Conservation (phyloP, 495 filamentous ascomycete species). For the Thozetella sp. region DNA sequence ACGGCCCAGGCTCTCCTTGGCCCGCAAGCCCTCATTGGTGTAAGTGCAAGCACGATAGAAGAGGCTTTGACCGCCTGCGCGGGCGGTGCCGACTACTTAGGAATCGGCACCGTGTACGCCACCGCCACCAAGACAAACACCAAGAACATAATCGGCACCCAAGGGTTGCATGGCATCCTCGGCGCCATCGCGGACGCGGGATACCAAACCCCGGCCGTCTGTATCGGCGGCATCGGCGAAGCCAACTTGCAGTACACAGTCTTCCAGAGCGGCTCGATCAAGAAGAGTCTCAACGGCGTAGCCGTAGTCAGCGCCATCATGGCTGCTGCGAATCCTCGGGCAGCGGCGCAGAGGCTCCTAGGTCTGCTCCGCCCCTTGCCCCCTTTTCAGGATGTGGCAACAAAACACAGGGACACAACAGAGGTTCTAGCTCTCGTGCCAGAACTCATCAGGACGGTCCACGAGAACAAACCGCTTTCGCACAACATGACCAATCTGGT, state of each 20-base stretch:
- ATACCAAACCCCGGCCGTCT: conserved; percentile 57
- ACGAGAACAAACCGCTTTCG: conserved; percentile 67
- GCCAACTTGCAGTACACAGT: conserved; percentile 75
- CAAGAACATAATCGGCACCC: conserved; percentile 79
- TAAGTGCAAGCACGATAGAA: conserved; percentile 68
- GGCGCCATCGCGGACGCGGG: conserved; percentile 46
- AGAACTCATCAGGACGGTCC: conserved; percentile 59
- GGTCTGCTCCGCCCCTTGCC: conserved; percentile 41
- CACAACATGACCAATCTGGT: conserved; percentile 95
- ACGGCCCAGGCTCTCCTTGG: conserved; percentile 75
- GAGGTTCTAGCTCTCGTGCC: conserved; percentile 55
- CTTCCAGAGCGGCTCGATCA: conserved; percentile 55
- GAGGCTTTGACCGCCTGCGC: conserved; percentile 69
- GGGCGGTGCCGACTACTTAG: conserved; percentile 83
- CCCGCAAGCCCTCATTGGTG: conserved; percentile 63
- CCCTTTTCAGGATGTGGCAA: conserved; percentile 59
- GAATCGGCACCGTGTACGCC: conserved; percentile 84
- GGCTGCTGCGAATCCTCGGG: conserved; percentile 63
- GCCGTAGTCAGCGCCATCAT: conserved; percentile 92
- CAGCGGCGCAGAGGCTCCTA: conserved; percentile 58
- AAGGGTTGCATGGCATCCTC: conserved; percentile 75
- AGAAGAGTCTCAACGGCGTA: conserved; percentile 70
- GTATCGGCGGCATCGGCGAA: conserved; percentile 87
- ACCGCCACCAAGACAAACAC: conserved; percentile 84
- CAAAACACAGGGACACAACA: conserved; percentile 52